phyloP scores from a whole-genome alignment of 169 alveolate species.

The Eimeria maxima region DNA sequence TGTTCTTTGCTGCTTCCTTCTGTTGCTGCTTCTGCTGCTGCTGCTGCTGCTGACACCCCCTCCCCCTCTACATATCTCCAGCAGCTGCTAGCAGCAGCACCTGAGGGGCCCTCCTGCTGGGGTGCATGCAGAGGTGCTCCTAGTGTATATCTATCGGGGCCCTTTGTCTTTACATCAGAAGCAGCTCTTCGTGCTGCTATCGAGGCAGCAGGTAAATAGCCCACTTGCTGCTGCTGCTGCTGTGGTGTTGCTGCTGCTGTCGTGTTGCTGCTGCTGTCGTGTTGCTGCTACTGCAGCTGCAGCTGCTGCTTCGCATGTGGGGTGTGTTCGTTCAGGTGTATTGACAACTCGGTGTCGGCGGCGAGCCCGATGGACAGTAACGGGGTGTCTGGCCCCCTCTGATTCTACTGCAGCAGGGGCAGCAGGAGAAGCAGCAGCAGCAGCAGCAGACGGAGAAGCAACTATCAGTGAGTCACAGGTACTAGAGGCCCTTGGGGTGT shows the following conservation, averaged over 20 bases:
- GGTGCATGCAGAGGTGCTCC: neutral
- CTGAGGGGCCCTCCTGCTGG: neutral
- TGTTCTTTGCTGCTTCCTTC: neutral
- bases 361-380: constrained; percentile 1
- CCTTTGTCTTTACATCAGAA: constrained; percentile 20
- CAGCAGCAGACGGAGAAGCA: neutral
- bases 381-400: neutral
- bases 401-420: constrained; percentile 2
- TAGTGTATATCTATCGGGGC: neutral
- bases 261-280: neutral
- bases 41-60: too few relatives aligned
- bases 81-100: neutral
- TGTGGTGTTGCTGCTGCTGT: constrained; percentile 18
- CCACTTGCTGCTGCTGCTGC: constrained; percentile 15
- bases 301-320: neutral
- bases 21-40: neutral
- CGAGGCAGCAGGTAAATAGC: constrained; percentile 3
- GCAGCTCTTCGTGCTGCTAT: constrained; percentile 28
- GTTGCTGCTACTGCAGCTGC: neutral
- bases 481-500: constrained; percentile 7
- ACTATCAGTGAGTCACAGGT: neutral
- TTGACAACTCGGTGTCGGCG: constrained; percentile 53
- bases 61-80: too few relatives aligned
- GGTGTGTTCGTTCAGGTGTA: constrained; percentile 25
- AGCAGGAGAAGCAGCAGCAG: neutral